A percentile compares a stretch with the other conserved stretches of the same genome.
These are phyloP conservation scores for Rhizophagus clarus DNA, from an alignment of 192 early-diverging fungal species.

Conservation along the genomic window DNA sequence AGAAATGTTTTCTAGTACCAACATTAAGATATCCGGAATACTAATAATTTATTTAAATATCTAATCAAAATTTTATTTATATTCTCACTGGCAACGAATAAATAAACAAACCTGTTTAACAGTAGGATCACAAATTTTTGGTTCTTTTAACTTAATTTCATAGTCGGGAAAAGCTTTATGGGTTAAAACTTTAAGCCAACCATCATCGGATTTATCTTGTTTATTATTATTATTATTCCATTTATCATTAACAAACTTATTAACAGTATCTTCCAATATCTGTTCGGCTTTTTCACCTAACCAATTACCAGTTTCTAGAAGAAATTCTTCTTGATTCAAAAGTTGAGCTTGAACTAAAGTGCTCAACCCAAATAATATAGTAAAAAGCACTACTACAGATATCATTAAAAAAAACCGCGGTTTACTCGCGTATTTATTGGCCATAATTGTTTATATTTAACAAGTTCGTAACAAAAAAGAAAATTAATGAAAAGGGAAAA, in stretches of 20 bases:
- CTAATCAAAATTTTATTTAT: not conserved
- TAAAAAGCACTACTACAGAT: not conserved
- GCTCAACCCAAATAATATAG: not conserved
- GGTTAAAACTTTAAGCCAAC: conserved; percentile 42
- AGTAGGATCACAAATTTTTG: conserved; percentile 80
- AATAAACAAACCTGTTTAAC: conserved; percentile 76
- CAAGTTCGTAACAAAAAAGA: not conserved
- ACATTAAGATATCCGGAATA: conserved; percentile 79
- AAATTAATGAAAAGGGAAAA: too few relatives aligned
- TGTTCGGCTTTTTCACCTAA: not conserved
- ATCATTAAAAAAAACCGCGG: not conserved
- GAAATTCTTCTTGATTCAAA: not conserved
- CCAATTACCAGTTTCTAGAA: not conserved
- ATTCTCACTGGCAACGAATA: not conserved
- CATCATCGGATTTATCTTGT: not conserved
- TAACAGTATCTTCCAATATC: not conserved
- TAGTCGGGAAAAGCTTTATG: conserved; percentile 72
- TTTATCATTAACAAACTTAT: not conserved
- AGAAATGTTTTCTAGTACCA: conserved; percentile 78
- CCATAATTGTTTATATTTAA: not conserved
- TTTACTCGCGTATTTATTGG: not conserved
- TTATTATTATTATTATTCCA: not conserved
- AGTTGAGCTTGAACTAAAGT: not conserved
- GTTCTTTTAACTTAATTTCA: conserved; percentile 73
- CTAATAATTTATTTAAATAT: conserved; percentile 34